phyloP scores from a whole-genome alignment of 331 rosid genomes.

The Rhamnella rubrinervis region DNA sequence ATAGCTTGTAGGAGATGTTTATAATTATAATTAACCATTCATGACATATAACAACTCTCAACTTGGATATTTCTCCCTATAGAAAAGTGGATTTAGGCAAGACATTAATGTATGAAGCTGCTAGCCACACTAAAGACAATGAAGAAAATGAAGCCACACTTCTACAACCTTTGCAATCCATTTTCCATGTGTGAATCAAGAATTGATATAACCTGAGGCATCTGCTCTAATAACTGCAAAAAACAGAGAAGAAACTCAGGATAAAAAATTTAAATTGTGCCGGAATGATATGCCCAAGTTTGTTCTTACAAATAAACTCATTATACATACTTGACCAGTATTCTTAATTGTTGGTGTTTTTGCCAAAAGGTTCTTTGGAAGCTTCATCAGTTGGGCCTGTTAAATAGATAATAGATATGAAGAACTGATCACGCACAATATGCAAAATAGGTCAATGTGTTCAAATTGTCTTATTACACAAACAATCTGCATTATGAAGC shows the following conservation, averaged over 20 bases:
- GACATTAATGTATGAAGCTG: neutral
- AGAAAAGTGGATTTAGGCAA: neutral
- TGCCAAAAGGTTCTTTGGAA: conserved; percentile 75
- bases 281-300: neutral
- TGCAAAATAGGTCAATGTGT: neutral
- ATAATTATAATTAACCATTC: neutral
- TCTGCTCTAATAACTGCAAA: conserved; percentile 70
- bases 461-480: conserved; percentile 3
- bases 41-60: neutral
- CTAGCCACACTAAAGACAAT: neutral
- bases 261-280: conserved; percentile 3
- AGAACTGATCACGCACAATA: neutral
- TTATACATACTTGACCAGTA: conserved; percentile 66
- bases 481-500: neutral
- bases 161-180: conserved; percentile 68
- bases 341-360: conserved; percentile 64
- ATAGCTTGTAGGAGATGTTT: neutral
- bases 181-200: conserved; percentile 78
- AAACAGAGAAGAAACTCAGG: conserved; percentile 12
- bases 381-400: conserved; percentile 71
- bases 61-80: neutral
- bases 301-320: neutral
- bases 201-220: conserved; percentile 78
- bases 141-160: neutral
- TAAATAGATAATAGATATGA: conserved; percentile 9